Conservation (phyloP, 345 rosid species). For the Brassica carinata region DNA sequence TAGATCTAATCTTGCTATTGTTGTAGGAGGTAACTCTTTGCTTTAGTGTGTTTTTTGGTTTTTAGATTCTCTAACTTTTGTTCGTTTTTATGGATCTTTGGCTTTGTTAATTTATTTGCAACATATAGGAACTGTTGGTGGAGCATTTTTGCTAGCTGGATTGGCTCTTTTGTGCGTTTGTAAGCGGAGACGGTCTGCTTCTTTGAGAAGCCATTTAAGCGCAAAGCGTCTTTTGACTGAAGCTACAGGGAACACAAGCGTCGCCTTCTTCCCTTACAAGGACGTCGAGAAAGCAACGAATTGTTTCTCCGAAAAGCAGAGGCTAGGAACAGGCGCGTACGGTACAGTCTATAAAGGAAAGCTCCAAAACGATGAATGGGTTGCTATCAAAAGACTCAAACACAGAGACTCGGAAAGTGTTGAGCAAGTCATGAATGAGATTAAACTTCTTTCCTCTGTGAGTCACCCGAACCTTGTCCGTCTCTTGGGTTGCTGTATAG, state of each 20-base stretch:
- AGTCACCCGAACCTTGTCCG: slow-evolving; percentile 94
- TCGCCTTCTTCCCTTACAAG: slow-evolving; percentile 65
- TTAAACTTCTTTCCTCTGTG: slow-evolving; percentile 89
- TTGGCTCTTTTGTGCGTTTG: slow-evolving; percentile 52
- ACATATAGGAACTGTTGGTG: slow-evolving; percentile 57
- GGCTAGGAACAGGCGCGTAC: slow-evolving; percentile 89
- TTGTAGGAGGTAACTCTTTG: slow-evolving; percentile 66
- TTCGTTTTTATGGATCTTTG: slow-evolving; percentile 17
- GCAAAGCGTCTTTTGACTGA: slow-evolving; percentile 71
- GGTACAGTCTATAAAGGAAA: slow-evolving; percentile 92
- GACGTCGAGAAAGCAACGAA: slow-evolving; percentile 81
- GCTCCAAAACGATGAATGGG: slow-evolving; percentile 65
- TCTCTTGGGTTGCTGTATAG: slow-evolving; percentile 86
- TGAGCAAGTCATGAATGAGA: slow-evolving; percentile 92
- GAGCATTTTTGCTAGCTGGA: slow-evolving; percentile 52
- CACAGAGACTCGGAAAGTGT: slow-evolving; percentile 71
- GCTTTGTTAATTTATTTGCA: slow-evolving; percentile 8
- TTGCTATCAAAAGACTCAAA: slow-evolving; percentile 84
- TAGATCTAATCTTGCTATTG: slow-evolving; percentile 45
- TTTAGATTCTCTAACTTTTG: background rate
- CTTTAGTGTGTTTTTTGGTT: background rate
- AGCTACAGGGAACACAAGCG: slow-evolving; percentile 79
- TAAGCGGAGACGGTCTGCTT: slow-evolving; percentile 42
- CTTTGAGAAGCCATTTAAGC: slow-evolving; percentile 52
- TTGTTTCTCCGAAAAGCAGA: slow-evolving; percentile 70